Conservation (phyloP, 2,329 filamentous ascomycete species). For the Celoporthe dispersa region DNA sequence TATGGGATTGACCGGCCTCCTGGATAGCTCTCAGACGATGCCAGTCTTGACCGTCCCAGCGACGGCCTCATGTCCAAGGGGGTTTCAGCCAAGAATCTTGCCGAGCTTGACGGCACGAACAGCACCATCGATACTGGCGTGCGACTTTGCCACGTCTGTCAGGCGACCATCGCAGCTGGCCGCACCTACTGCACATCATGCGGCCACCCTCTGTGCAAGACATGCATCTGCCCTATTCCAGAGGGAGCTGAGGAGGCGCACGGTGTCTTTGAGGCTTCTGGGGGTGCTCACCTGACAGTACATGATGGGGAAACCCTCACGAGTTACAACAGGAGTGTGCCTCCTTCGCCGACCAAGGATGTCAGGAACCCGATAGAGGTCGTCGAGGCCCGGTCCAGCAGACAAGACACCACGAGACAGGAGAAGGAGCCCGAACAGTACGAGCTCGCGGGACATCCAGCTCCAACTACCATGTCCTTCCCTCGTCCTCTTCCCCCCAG, state of each 20-base stretch:
- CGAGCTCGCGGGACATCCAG: neutral
- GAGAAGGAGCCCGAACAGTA: neutral
- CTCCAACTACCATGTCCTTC: neutral
- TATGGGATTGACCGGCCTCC: conserved; percentile 51
- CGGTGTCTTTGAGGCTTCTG: conserved; percentile 30
- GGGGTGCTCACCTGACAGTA: conserved; percentile 26
- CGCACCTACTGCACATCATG: conserved; percentile 51
- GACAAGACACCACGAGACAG: neutral
- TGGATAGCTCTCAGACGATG: conserved; percentile 52
- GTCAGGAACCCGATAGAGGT: conserved; percentile 8
- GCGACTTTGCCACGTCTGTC: conserved; percentile 56
- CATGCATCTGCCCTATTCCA: conserved; percentile 47
- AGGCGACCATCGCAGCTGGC: conserved; percentile 42
- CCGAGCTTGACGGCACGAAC: conserved; percentile 40
- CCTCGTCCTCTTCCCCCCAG: conserved; percentile 5
- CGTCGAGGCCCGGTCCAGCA: neutral
- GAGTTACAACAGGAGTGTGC: conserved; percentile 28
- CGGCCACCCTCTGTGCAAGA: conserved; percentile 54
- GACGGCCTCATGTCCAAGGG: conserved; percentile 21
- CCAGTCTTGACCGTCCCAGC: conserved; percentile 22
- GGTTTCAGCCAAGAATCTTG: conserved; percentile 31
- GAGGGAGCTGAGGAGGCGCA: conserved; percentile 33
- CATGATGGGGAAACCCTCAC: conserved; percentile 28
- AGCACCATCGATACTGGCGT: conserved; percentile 3
- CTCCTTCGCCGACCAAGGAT: conserved; percentile 14